Evolutionary conservation across 306 rosid species (phyloP), one percentile per base, ranked within the genome.

Genomic region (Phaseolus lunatus): DNA sequence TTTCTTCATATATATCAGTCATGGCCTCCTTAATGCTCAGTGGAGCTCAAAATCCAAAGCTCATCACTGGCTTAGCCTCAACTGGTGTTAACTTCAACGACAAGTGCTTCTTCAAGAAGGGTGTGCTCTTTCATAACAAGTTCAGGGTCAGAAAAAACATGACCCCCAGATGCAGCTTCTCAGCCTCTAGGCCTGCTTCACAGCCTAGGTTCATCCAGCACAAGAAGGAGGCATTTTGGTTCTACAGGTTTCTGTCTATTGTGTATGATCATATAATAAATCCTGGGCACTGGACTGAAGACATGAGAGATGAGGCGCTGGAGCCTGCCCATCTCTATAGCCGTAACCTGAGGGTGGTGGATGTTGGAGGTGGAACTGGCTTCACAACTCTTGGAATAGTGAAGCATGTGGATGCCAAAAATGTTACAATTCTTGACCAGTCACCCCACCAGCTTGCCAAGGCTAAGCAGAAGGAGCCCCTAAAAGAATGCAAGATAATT

Each of bases 21-120:
- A 87, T 84, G 88, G 90, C 90, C 11, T 72, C 80, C 64, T 75
- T 82, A 54, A 45, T 84, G 71, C 82, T 84, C 35, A 59, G 4
- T 62, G 78, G 92, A 62, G 86, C 93, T 62, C 85, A 86, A 74
- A 81, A 77, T 70, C 89, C 87, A 76, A 74, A 81, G 19, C 86
- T 87, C 64, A 19, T 82, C 7, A 53, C 84, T 74, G 83, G 63
- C 49, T 70, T 83, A 29, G 84, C 85, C 26, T 84, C 85, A 33
- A 47, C 54, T 20, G 77, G 80, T 62, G 24, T 31, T n/a, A 19
- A 43, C 48, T 43, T 43, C 5, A 11, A 11, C 48, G 3, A 23
- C 19, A 54, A 56, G 39, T 33, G 73, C 27, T 79, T 82, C n/a
- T 79, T 86, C 72, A 82, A 68, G 44, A 76, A 81, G 83, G 83